A percentile compares a stretch with the other conserved stretches of the same genome.
Conservation (phyloP, 148 eudicot genomes). For the Rhododendron ovatum region DNA sequence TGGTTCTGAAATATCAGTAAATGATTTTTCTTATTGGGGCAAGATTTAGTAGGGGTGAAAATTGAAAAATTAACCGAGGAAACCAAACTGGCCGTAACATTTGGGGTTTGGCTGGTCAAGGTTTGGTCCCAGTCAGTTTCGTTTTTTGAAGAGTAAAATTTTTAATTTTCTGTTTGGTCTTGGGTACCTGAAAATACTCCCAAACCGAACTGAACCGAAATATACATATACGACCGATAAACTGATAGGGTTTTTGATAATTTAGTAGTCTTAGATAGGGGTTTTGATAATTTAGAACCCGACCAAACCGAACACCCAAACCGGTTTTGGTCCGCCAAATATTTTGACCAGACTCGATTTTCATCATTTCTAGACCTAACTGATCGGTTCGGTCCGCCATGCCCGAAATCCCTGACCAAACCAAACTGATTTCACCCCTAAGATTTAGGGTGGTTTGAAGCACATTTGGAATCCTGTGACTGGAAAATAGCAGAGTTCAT, state of each 20-base stretch:
- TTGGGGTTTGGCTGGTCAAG: neutral
- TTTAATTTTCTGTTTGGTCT: neutral
- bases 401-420: neutral
- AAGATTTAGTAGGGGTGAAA: neutral
- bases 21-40: neutral
- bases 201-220: neutral
- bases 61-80: neutral
- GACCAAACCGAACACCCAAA: neutral
- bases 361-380: neutral
- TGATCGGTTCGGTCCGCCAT: neutral
- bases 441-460: neutral
- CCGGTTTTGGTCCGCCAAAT: neutral
- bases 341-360: neutral
- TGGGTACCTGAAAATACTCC: neutral
- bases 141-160: neutral
- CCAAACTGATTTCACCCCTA: neutral
- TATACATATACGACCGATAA: neutral
- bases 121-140: neutral
- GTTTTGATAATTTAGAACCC: neutral
- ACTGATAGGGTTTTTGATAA: neutral
- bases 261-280: neutral
- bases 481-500: neutral
- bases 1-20: neutral
- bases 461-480: neutral
- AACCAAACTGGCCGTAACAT: neutral